Base-by-base conservation (phyloP, 2,329 filamentous ascomycete species). In the Colletotrichum limetticola region DNA sequence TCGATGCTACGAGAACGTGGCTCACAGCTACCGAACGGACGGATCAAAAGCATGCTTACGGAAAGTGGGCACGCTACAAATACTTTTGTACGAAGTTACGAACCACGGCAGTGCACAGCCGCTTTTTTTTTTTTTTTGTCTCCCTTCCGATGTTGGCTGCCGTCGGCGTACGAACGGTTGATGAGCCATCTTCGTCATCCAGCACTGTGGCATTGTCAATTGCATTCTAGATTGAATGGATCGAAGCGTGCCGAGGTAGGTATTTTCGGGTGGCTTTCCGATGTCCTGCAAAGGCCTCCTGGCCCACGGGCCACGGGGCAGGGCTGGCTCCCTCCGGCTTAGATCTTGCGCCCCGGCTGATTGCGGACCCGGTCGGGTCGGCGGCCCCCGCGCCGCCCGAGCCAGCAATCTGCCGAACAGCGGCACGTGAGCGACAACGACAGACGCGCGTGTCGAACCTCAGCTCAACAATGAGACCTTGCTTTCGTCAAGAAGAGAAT, bases 321-420 rank as follows among this genome's bases (percentile, higher is more conserved):
- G 37, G 37, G 37, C 9, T 26, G 61, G 61, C 46, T 64, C 49
- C 61, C 49, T 64, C 30, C 49, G 61, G 30, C 61, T 64, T 24
- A 4, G 2, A 9, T 64, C 28, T 35, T 30, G 11, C 30, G 8
- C 9, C 30, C 11, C 22, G 28, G 30, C 53, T 30, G 61, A 24
- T 46, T 22, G 14, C 30, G 22, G 49, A 42, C 49, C 30, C 61
- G 26, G n/a, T 37, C 30, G 30, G 26, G n/a, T 37, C 30, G 30
- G 46, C 61, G 49, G 49, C 35, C n/a, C 46, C 30, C 49, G 49
- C 61, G 30, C 49, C 61, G 61, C 22, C 61, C 49, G 60, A 52
- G 11, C 42, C 19, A 24, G 32, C 3, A 55, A 28, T 9, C 19
- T 49, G 19, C 42, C 42, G 42, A n/a, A n/a, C 16, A 49, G 42